phyloP scores from a whole-genome alignment of 108 stramenopile species.

The Aurantiochytrium sp. region DNA sequence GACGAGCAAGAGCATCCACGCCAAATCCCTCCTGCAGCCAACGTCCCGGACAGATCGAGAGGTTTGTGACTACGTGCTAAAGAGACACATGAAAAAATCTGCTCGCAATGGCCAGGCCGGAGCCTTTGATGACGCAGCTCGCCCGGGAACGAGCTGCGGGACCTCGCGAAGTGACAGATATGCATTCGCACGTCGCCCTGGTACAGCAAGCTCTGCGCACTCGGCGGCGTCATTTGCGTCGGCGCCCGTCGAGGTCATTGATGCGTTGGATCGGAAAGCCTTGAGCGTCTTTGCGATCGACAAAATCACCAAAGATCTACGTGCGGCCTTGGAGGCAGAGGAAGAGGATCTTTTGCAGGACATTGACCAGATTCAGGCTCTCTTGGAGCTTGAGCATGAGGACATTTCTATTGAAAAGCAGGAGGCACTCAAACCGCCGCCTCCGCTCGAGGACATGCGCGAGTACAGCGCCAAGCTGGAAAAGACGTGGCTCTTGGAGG shows the following conservation, averaged over 20 bases:
- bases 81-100: background rate
- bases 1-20: background rate
- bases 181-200: background rate
- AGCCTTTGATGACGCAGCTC: background rate
- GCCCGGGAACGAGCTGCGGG: constrained; percentile 1
- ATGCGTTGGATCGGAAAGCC: background rate
- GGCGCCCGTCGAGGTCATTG: background rate
- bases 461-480: constrained; percentile 14
- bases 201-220: background rate
- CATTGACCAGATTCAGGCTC: background rate
- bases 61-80: background rate
- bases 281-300: background rate
- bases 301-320: background rate
- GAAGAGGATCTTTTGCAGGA: background rate
- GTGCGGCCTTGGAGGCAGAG: background rate
- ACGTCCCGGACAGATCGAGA: background rate
- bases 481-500: constrained; percentile 10
- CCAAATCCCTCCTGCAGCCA: background rate
- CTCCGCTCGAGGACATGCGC: constrained; percentile 9
- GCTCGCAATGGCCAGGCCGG: background rate
- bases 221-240: background rate
- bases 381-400: background rate
- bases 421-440: background rate
- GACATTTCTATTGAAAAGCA: background rate
- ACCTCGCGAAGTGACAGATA: background rate